Base-by-base conservation (phyloP, 1,284 basidiomycete genomes). In the Vanrija humicola region DNA sequence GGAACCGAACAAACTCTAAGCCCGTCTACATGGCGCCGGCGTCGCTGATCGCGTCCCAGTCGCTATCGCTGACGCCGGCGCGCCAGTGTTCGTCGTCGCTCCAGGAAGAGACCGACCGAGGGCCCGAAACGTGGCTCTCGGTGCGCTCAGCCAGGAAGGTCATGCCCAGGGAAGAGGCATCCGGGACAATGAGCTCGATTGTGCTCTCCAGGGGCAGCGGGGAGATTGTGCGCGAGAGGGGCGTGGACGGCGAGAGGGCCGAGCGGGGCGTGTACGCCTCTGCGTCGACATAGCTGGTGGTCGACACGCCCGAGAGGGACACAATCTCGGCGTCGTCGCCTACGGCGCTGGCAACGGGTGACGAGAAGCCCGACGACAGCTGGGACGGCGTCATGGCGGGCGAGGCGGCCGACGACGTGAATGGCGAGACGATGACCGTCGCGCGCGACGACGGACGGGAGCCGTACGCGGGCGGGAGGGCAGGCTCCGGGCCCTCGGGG, bases 181-280 rank as follows among this genome's bases (percentile, higher is more conserved):
- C 34, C 9, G 34, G 34, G 10, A 34, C 34, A 10, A 34, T 12
- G 34, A 34, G 34, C 34, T 34, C 34, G 34, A 34, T 14, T 10
- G 34, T 34, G 34, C 34, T 34, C 34, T 34, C 34, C 9, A 34
- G 34, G 10, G 34, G 34, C 34, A 34, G 34, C 40, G 48, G 48
- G 39, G 39, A 42, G 25, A 43, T 50, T 8, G 48, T 50, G 19
- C 10, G 29, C 10, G 38, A 40, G n/a, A 43, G 21, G 15, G 54
- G 42, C 12, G 54, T 47, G 5, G 46, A 19, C 21, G 51, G 52
- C 12, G 52, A 51, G n/a, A 42, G 28, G 5, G 34, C 40, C 2
- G 56, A 50, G 26, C 55, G 48, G 6, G 59, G 59, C 23, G 59
- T 61, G 53, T 61, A 61, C 7, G 50, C 50, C 53, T 61, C 59